Conservation (phyloP, 495 filamentous ascomycete species). For the Trichoderma gamsii region DNA sequence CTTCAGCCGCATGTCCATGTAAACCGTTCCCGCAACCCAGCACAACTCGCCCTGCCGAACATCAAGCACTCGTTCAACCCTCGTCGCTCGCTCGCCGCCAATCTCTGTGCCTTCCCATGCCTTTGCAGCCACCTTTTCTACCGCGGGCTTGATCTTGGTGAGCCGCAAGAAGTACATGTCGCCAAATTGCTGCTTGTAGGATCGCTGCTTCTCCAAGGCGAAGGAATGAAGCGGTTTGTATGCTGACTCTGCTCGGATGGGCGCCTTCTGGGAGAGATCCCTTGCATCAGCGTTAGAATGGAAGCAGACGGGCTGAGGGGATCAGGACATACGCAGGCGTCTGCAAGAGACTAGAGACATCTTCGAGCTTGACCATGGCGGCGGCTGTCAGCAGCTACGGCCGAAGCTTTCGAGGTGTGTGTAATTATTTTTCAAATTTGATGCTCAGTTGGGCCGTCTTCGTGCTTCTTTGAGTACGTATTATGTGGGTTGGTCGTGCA, state of each 20-base stretch:
- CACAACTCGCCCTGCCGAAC: conserved; percentile 93
- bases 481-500: not conserved
- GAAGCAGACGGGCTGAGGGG: not conserved
- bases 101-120: conserved; percentile 78
- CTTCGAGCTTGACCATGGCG: conserved; percentile 25
- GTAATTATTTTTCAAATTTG: too few species aligned
- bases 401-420: not conserved
- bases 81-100: conserved; percentile 65
- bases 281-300: conserved; percentile 23
- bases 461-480: too few species aligned
- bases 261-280: conserved; percentile 29
- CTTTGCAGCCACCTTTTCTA: conserved; percentile 64
- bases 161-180: conserved; percentile 96
- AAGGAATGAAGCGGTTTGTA: conserved; percentile 76
- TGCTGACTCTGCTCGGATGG: conserved; percentile 47
- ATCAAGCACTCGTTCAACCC: conserved; percentile 82
- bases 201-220: conserved; percentile 59
- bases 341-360: conserved; percentile 31
- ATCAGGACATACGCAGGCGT: conserved; percentile 27
- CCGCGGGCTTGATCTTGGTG: conserved; percentile 75
- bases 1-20: conserved; percentile 95
- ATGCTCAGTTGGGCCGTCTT: too few species aligned
- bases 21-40: conserved; percentile 91
- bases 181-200: conserved; percentile 92
- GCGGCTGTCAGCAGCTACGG: not conserved